A percentile compares a stretch with the other conserved stretches of the same genome.
These are phyloP conservation scores for Geranium incanum DNA, from an alignment of 441 rosid species.

Conservation along the genomic window DNA sequence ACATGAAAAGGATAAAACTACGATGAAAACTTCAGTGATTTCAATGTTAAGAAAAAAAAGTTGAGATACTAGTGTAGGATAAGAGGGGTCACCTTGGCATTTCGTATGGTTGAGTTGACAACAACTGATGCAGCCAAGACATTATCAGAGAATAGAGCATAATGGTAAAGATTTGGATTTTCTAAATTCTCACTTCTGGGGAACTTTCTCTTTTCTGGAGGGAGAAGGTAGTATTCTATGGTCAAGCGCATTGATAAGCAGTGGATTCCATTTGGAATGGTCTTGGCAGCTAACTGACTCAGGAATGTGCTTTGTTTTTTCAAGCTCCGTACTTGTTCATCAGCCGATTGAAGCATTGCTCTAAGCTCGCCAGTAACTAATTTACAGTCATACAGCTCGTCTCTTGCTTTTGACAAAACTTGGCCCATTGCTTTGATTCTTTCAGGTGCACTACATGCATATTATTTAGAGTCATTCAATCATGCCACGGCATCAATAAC, in stretches of 20 bases:
- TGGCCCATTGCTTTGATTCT: conserved; percentile 89
- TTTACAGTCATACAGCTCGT: conserved; percentile 82
- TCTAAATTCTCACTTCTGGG: conserved; percentile 70
- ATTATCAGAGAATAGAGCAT: conserved; percentile 76
- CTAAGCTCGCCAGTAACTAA: conserved; percentile 87
- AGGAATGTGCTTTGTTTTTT: conserved; percentile 97
- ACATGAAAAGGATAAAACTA: neutral
- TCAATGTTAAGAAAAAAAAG: neutral
- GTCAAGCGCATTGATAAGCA: conserved; percentile 92
- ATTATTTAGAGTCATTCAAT: conserved; percentile 3
- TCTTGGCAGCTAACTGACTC: conserved; percentile 86
- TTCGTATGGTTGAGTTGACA: conserved; percentile 77
- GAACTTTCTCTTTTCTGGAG: conserved; percentile 75
- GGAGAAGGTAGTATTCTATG: conserved; percentile 79
- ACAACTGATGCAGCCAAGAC: conserved; percentile 92
- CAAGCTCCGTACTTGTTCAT: conserved; percentile 92
- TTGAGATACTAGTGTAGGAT: conserved; percentile 1
- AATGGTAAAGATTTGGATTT: conserved; percentile 72
- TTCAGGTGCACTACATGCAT: conserved; percentile 50
- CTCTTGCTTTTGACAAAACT: conserved; percentile 69
- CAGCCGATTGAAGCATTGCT: conserved; percentile 96
- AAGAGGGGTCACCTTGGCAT: conserved; percentile 42
- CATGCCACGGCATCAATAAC: conserved; percentile 17
- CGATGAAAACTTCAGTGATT: too few relatives aligned
- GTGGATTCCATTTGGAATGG: conserved; percentile 78